These are phyloP conservation scores for Escallonia herrerae DNA, from an alignment of 129 eudicot genomes.

Conservation along the genomic window DNA sequence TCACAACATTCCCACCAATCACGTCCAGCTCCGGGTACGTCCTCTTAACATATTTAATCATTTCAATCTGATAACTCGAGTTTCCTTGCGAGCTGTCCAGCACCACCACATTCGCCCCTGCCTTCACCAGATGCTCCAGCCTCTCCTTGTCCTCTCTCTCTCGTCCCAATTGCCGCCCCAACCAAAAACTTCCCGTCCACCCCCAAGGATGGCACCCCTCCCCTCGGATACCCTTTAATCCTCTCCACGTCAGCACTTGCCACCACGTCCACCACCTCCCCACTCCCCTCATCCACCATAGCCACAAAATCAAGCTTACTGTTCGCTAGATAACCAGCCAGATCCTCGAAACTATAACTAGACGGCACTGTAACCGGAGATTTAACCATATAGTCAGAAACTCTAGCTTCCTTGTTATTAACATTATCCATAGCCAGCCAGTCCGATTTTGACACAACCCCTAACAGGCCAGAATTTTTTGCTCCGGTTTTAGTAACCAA, in stretches of 20 bases:
- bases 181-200: conserved; percentile 58
- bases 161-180: conserved; percentile 79
- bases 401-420: conserved; percentile 37
- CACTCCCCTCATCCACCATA: conserved; percentile 37
- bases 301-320: conserved; percentile 53
- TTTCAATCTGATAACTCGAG: conserved; percentile 77
- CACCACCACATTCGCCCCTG: conserved; percentile 65
- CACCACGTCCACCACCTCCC: conserved; percentile 38
- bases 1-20: conserved; percentile 94
- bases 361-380: conserved; percentile 31
- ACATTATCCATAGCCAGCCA: conserved; percentile 27
- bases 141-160: conserved; percentile 84
- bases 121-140: conserved; percentile 64
- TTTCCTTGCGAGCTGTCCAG: conserved; percentile 95
- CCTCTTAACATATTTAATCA: conserved; percentile 73
- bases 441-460: conserved; percentile 36
- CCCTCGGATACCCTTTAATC: conserved; percentile 51
- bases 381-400: conserved; percentile 53
- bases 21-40: conserved; percentile 60
- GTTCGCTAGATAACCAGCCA: conserved; percentile 60
- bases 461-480: conserved; percentile 35
- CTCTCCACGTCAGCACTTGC: conserved; percentile 40
- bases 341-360: conserved; percentile 43
- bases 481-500: conserved; percentile 47
- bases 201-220: conserved; percentile 61